Percentiles rank a stretch among this genome's conserved stretches.
Conservation (phyloP, 805 yeast species). For the Debaryomyces hansenii region DNA sequence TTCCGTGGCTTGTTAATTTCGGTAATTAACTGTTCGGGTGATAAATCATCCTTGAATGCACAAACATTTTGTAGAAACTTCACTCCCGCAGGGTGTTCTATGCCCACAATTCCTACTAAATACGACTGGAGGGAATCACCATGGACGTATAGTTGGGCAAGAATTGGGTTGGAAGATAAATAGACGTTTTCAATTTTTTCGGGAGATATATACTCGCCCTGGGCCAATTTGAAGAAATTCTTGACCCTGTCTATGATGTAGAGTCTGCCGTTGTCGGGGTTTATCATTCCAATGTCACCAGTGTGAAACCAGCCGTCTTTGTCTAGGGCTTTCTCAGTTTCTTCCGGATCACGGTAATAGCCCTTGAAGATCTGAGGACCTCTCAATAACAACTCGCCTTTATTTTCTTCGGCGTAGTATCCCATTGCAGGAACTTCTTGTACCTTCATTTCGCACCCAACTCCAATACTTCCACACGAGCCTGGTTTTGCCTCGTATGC, state of each 20-base stretch:
- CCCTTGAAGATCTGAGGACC: conserved; percentile 62
- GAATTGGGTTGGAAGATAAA: conserved; percentile 47
- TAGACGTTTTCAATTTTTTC: conserved; percentile 74
- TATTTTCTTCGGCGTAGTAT: conserved; percentile 12
- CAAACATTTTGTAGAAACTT: conserved; percentile 19
- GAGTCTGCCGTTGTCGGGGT: conserved; percentile 51
- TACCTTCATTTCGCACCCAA: conserved; percentile 19
- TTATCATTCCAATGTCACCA: conserved; percentile 61
- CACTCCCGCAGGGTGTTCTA: conserved; percentile 43
- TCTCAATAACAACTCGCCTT: conserved; percentile 53
- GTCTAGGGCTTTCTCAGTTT: conserved; percentile 53
- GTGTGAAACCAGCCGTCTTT: conserved; percentile 61
- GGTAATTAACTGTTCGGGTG: conserved; percentile 9
- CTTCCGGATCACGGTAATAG: conserved; percentile 58
- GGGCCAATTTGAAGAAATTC: conserved; percentile 66
- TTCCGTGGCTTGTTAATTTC: conserved; percentile 15
- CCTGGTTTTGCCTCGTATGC: conserved; percentile 24
- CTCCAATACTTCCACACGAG: conserved; percentile 22
- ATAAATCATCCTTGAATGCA: conserved; percentile 10
- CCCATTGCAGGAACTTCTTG: conserved; percentile 18
- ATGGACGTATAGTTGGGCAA: conserved; percentile 59
- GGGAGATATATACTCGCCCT: conserved; percentile 65
- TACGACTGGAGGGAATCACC: conserved; percentile 61
- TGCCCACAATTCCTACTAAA: conserved; percentile 62
- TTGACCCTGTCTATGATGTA: conserved; percentile 71